phyloP scores from a whole-genome alignment of 2,329 filamentous ascomycete genomes.

The Colletotrichum abscissum region DNA sequence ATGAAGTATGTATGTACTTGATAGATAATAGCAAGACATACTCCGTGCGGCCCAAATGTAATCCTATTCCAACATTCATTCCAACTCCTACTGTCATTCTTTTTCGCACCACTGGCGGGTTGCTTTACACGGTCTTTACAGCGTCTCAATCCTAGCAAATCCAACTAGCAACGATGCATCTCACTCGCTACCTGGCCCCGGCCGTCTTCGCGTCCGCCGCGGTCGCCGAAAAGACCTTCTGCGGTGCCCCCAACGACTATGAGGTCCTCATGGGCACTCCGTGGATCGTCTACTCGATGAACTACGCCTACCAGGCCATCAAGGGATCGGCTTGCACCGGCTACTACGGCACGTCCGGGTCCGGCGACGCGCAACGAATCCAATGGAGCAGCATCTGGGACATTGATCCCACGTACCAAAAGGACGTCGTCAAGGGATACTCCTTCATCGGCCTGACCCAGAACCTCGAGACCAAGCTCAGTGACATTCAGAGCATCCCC shows the following conservation, averaged over 20 bases:
- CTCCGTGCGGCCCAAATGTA: not conserved
- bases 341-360: conserved; percentile 48
- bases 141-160: not conserved
- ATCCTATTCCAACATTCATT: not conserved
- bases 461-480: conserved; percentile 51
- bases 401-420: conserved; percentile 48
- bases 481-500: conserved; percentile 51
- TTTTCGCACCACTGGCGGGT: too few relatives aligned
- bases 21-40: not conserved
- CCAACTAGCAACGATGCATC: not conserved
- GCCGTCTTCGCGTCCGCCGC: conserved; percentile 12
- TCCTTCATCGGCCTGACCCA: conserved; percentile 56
- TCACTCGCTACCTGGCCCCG: not conserved
- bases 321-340: conserved; percentile 52
- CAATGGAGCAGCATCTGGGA: conserved; percentile 51
- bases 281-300: conserved; percentile 59
- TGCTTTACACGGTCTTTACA: not conserved
- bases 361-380: conserved; percentile 44
- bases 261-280: conserved; percentile 50
- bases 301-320: conserved; percentile 53
- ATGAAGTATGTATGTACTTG: too few relatives aligned
- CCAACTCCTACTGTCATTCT: not conserved
- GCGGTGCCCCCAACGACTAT: conserved; percentile 41
- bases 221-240: conserved; percentile 33
- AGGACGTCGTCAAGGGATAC: conserved; percentile 55